These are phyloP conservation scores for Grosmannia huntii DNA, from an alignment of 2,329 filamentous ascomycete genomes.

Conservation along the genomic window DNA sequence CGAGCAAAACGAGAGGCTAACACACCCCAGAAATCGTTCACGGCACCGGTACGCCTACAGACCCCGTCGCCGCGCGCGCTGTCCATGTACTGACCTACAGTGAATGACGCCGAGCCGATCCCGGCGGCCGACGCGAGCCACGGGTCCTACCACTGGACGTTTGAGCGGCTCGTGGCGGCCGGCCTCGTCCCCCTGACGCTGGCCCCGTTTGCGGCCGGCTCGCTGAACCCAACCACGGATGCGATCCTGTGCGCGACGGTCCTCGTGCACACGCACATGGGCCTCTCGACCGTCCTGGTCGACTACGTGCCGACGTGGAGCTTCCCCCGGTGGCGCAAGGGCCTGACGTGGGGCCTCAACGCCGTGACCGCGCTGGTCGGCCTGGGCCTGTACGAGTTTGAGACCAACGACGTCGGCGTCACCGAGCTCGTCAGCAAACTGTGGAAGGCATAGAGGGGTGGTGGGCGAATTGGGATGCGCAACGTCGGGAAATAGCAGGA, in stretches of 20 bases:
- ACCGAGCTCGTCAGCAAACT: slow-evolving; percentile 80
- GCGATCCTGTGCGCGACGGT: slow-evolving; percentile 71
- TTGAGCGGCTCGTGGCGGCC: slow-evolving; percentile 74
- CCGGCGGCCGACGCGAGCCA: slow-evolving; percentile 63
- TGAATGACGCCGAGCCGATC: slow-evolving; percentile 75
- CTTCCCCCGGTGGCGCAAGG: slow-evolving; percentile 53
- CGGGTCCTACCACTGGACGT: slow-evolving; percentile 97
- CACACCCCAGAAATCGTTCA: slow-evolving; percentile 50
- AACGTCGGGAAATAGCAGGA: too few species aligned
- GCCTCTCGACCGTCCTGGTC: slow-evolving; percentile 79
- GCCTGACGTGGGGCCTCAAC: slow-evolving; percentile 69
- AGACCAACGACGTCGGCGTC: slow-evolving; percentile 94
- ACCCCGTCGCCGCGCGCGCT: not conserved
- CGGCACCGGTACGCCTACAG: slow-evolving; percentile 51
- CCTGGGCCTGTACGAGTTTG: slow-evolving; percentile 91
- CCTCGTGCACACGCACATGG: slow-evolving; percentile 89
- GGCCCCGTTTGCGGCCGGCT: slow-evolving; percentile 83
- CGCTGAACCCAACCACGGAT: slow-evolving; percentile 79
- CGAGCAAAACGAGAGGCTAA: not conserved
- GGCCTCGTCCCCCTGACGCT: slow-evolving; percentile 77
- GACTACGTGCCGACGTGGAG: slow-evolving; percentile 76
- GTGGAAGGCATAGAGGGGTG: slow-evolving; percentile 67
- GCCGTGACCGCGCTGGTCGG: slow-evolving; percentile 67
- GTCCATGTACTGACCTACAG: slow-evolving; percentile 25
- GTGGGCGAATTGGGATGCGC: too few species aligned